Evolutionary conservation across 2,329 filamentous ascomycete genomes (phyloP).

Genomic region (Acephala macrosclerotiorum): DNA sequence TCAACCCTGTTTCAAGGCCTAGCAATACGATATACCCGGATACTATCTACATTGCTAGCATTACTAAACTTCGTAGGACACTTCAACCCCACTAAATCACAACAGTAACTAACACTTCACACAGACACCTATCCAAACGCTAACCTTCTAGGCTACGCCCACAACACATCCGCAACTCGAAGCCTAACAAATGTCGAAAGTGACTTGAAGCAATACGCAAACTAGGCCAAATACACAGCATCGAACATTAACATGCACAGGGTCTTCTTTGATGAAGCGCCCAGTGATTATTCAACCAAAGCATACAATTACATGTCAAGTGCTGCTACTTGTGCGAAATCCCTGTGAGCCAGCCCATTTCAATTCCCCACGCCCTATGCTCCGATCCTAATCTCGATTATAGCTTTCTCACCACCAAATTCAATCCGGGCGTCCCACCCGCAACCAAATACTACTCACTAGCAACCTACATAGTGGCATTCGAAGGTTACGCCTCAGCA

Average conservation of each 20-base stretch:
- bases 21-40: conserved; percentile 44
- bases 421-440: not conserved
- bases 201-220: conserved; percentile 46
- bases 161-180: conserved; percentile 42
- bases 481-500: conserved; percentile 1
- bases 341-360: not conserved
- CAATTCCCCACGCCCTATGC: not conserved
- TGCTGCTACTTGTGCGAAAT: not conserved
- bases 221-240: conserved; percentile 38
- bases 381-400: too few species aligned
- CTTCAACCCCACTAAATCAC: not conserved
- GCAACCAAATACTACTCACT: not conserved
- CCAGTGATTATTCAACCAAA: conserved; percentile 14
- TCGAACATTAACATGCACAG: conserved; percentile 15
- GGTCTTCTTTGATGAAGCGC: conserved; percentile 27
- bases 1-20: conserved; percentile 42
- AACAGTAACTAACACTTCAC: not conserved
- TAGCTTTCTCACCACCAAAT: not conserved
- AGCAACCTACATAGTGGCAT: not conserved
- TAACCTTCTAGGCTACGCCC: conserved; percentile 49
- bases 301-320: not conserved
- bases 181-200: conserved; percentile 41
- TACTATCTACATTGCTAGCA: conserved; percentile 42
- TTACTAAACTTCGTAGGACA: conserved; percentile 43
- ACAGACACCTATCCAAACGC: conserved; percentile 44